Evolutionary conservation across 768 basidiomycete genomes (phyloP), one percentile per base, ranked within the genome.

Genomic region (Mycena kentingensis): DNA sequence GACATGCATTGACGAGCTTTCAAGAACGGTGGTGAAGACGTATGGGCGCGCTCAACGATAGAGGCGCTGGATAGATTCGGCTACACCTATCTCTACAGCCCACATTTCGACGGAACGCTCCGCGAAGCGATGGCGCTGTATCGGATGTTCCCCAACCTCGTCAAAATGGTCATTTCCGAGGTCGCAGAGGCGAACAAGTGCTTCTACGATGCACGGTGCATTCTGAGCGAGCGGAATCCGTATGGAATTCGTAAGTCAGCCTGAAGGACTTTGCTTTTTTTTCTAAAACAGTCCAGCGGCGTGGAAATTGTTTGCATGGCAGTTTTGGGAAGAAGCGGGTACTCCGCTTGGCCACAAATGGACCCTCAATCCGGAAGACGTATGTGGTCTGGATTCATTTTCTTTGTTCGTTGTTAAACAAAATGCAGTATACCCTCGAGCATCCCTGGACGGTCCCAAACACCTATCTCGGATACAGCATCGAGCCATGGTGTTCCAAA

Each of bases 261-360:
- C n/a, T n/a, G n/a, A n/a, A n/a, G n/a, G n/a, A n/a, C n/a, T n/a
- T n/a, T n/a, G n/a, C n/a, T n/a, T n/a, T n/a, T n/a, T n/a, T n/a
- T n/a, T n/a, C n/a, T n/a, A n/a, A n/a, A n/a, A n/a, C n/a, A n/a
- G n/a, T n/a, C n/a, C n/a, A n/a, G n/a, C 71, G 1, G 63, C 65
- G 12, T 74, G 71, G 71, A 74, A 72, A 51, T 62, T 73, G 6
- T 69, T 73, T 56, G 63, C 63, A 39, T 60, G 29, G 11, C 2
- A 4, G 7, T 55, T 55, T 38, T 55, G 54, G 54, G 43, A 25
- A 15, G 24, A 29, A 4, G 35, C 52, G 18, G 38, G 12, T 2
- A 43, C 50, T 39, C 61, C 66, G 1, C 57, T 62, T 3, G 68
- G 63, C 26, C 63, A 63, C 10, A 62, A 65, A 55, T 71, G 70